These are phyloP conservation scores for Paecilomyces formosus DNA, from an alignment of 2,329 filamentous ascomycete species.

Conservation along the genomic window DNA sequence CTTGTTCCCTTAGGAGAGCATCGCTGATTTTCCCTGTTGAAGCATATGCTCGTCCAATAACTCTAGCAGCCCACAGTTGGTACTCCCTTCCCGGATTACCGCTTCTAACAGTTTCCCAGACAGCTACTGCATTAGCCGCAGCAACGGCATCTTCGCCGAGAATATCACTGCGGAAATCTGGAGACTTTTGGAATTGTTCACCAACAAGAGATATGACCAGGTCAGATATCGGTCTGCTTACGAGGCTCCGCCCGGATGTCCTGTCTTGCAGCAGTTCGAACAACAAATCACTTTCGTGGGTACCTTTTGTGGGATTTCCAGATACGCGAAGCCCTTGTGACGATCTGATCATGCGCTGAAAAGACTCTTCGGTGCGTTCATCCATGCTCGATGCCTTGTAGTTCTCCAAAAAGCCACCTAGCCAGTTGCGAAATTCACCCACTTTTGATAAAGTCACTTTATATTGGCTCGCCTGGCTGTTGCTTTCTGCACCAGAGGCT, in stretches of 20 bases:
- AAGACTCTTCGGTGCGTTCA: constrained; percentile 47
- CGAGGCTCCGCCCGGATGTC: constrained; percentile 51
- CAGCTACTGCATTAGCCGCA: constrained; percentile 52
- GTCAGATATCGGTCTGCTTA: constrained; percentile 60
- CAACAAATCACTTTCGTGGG: constrained; percentile 71
- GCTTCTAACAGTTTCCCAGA: constrained; percentile 71
- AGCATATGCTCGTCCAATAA: constrained; percentile 76
- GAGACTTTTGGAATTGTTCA: constrained; percentile 60
- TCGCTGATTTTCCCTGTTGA: constrained; percentile 58
- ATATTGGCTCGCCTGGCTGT: constrained; percentile 79
- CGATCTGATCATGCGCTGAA: constrained; percentile 60
- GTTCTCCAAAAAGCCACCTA: constrained; percentile 58
- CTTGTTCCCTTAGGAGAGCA: constrained; percentile 39
- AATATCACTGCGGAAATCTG: constrained; percentile 55
- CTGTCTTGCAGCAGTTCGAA: constrained; percentile 73
- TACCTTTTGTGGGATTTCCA: constrained; percentile 62
- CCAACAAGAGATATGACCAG: constrained; percentile 50
- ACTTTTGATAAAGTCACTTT: constrained; percentile 68
- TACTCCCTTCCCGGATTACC: constrained; percentile 60
- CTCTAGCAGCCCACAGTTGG: constrained; percentile 74
- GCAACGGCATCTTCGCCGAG: constrained; percentile 61
- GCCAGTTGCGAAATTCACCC: constrained; percentile 69
- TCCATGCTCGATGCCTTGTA: constrained; percentile 51
- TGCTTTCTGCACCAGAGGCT: constrained; percentile 65
- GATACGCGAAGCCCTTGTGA: constrained; percentile 60